Percentiles rank a stretch among this genome's conserved stretches.
phyloP scores from a whole-genome alignment of 2,329 filamentous ascomycete genomes.

The Fusarium virguliforme region DNA sequence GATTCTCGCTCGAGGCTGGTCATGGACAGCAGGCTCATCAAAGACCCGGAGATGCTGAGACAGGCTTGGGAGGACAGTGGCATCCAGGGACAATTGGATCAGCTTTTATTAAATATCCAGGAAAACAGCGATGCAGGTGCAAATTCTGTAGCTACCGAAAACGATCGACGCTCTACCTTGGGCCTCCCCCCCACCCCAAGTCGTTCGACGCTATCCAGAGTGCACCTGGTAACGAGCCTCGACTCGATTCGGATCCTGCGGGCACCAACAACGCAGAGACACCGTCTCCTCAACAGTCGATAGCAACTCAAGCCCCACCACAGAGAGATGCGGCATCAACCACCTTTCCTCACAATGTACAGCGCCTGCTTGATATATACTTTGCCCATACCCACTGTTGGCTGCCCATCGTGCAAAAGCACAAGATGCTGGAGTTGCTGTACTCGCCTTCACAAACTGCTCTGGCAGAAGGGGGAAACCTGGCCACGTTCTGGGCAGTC shows the following conservation, averaged over 20 bases:
- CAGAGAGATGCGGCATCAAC: not conserved
- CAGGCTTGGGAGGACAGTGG: conserved; percentile 2
- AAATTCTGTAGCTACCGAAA: not conserved
- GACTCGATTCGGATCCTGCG: not conserved
- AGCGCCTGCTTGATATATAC: conserved; percentile 8
- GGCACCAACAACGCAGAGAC: not conserved
- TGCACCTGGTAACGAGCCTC: not conserved
- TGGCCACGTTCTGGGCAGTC: conserved; percentile 10
- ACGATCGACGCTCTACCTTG: not conserved
- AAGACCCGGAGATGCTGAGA: not conserved
- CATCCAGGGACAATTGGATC: conserved; percentile 9
- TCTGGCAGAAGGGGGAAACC: conserved; percentile 5
- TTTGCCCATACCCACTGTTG: conserved; percentile 10
- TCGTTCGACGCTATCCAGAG: conserved; percentile 8
- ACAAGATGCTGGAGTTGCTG: conserved; percentile 13
- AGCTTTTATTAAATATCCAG: not conserved
- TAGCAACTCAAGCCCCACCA: not conserved
- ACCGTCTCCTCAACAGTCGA: not conserved
- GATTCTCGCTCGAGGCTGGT: conserved; percentile 2
- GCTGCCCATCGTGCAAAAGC: conserved; percentile 11
- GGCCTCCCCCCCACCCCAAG: not conserved
- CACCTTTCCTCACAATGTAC: conserved; percentile 2
- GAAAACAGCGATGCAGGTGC: conserved; percentile 4
- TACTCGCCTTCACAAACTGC: conserved; percentile 1
- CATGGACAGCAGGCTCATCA: conserved; percentile 5